Evolutionary conservation across 495 filamentous ascomycete species (phyloP).

Genomic region (Staphylotrichum tortipilum): DNA sequence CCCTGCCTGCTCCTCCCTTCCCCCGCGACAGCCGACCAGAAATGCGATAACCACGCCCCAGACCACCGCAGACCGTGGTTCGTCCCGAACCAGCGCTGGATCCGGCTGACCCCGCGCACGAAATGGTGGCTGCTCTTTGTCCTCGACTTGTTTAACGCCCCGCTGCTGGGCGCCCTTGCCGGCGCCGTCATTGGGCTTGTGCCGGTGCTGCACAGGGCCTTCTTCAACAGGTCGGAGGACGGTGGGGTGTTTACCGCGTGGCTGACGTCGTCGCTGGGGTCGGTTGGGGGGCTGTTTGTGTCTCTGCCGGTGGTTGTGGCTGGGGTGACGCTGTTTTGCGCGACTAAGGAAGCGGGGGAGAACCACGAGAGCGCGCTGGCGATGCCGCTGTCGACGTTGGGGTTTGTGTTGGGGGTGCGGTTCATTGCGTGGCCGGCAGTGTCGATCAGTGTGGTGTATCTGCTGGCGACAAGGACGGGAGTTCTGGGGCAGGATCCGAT

Average conservation of each 20-base stretch:
- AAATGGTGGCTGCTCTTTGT: constrained; percentile 31
- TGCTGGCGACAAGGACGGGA: constrained; percentile 49
- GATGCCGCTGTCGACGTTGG: constrained; percentile 43
- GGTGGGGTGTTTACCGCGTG: constrained; percentile 65
- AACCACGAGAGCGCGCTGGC: constrained; percentile 2
- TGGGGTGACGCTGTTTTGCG: constrained; percentile 51
- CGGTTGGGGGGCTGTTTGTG: constrained; percentile 63
- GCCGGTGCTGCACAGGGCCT: constrained; percentile 53
- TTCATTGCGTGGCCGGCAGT: constrained; percentile 24
- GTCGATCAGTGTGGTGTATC: constrained; percentile 53
- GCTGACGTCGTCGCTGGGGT: constrained; percentile 58
- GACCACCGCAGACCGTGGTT: constrained; percentile 12
- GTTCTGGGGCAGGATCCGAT: constrained; percentile 57
- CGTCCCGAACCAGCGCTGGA: constrained; percentile 16
- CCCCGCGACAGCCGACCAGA: neutral
- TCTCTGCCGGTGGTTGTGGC: constrained; percentile 63
- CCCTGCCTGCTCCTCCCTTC: constrained; percentile 3
- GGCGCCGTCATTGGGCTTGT: constrained; percentile 56
- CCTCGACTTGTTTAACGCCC: constrained; percentile 53
- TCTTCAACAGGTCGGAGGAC: constrained; percentile 54
- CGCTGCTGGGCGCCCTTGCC: constrained; percentile 54
- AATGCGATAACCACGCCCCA: constrained; percentile 3
- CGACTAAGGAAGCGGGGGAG: constrained; percentile 39
- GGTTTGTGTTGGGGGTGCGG: constrained; percentile 40
- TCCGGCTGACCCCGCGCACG: constrained; percentile 26